Base-by-base conservation (phyloP, 2,329 filamentous ascomycete genomes). In the Fusarium burgessii region DNA sequence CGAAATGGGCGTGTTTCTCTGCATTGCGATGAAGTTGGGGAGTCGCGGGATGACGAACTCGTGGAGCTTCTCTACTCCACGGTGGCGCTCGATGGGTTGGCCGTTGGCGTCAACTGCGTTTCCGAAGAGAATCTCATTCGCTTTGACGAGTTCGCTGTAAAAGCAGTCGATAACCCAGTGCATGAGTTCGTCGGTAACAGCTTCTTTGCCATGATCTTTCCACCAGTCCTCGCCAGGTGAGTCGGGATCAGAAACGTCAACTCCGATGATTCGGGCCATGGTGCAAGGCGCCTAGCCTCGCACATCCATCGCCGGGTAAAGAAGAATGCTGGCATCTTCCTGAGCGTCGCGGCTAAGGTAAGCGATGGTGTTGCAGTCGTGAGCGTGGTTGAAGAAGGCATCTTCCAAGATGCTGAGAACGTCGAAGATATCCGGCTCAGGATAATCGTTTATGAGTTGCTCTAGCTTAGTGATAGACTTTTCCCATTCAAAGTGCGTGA, bases 21-120 rank as follows among this genome's bases (percentile, higher is more conserved):
- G 46, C 5, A 3, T 4, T 6, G 7, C 8, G 5, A 49, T 11
- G 7, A 49, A 49, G 10, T 15, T 4, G 0, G 23, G 7, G 0
- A 49, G 12, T 7, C 20, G 32, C 1, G 29, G 46, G 11, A 35
- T 15, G 3, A 35, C 46, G n/a, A 9, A 6, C 3, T 4, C 5
- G 46, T 25, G 17, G 5, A 49, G 46, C 7, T 32, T 35, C 3
- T 17, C 18, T 0, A 13, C 17, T 3, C 43, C 43, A 11, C 2
- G 6, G n/a, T 12, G 17, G 6, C 29, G 20, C 17, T 27, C 43
- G 11, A 46, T 46, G 7, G 23, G 23, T 18, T n/a, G 23, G 7
- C 32, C 46, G 7, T 35, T 20, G 2, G 25, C 20, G 3, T 50
- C n/a, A 0, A 6, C 20, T 9, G n/a, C 29, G 12, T 20, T 15